Conservation (phyloP, 352 stramenopile genomes). For the Peronospora destructor region DNA sequence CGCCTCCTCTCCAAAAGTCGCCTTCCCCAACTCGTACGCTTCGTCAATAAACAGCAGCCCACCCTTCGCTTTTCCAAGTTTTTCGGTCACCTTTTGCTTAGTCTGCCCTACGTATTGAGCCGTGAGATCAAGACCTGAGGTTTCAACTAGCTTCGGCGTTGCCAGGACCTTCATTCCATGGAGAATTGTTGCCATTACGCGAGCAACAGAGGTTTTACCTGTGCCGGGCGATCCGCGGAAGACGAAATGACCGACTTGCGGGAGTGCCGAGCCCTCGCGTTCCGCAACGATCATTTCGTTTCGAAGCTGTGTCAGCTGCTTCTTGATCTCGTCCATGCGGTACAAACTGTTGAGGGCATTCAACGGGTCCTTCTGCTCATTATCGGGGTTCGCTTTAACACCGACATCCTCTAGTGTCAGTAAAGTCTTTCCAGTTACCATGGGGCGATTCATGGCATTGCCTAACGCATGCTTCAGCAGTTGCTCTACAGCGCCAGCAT, state of each 20-base stretch:
- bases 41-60: slow-evolving; percentile 93
- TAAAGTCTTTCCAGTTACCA: slow-evolving; percentile 34
- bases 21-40: slow-evolving; percentile 87
- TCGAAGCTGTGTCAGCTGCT: slow-evolving; percentile 42
- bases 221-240: slow-evolving; percentile 87
- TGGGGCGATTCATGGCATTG: slow-evolving; percentile 43
- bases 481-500: slow-evolving; percentile 82
- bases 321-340: slow-evolving; percentile 54
- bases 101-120: slow-evolving; percentile 86
- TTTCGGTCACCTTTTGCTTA: slow-evolving; percentile 81
- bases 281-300: slow-evolving; percentile 62
- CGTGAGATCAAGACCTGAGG: slow-evolving; percentile 81
- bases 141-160: slow-evolving; percentile 89
- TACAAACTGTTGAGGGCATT: slow-evolving; percentile 43
- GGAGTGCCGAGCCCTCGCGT: slow-evolving; percentile 49
- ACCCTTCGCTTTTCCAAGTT: slow-evolving; percentile 84
- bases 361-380: slow-evolving; percentile 35
- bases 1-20: slow-evolving; percentile 72
- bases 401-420: slow-evolving; percentile 52
- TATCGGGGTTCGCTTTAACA: slow-evolving; percentile 2
- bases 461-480: slow-evolving; percentile 72
- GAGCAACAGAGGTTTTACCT: slow-evolving; percentile 87
- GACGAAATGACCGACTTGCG: slow-evolving; percentile 72
- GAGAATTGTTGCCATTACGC: slow-evolving; percentile 90
- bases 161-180: slow-evolving; percentile 88